Evolutionary conservation across 2,329 filamentous ascomycete genomes (phyloP), one percentile per base, ranked within the genome.

Genomic region (Didymella keratinophila): DNA sequence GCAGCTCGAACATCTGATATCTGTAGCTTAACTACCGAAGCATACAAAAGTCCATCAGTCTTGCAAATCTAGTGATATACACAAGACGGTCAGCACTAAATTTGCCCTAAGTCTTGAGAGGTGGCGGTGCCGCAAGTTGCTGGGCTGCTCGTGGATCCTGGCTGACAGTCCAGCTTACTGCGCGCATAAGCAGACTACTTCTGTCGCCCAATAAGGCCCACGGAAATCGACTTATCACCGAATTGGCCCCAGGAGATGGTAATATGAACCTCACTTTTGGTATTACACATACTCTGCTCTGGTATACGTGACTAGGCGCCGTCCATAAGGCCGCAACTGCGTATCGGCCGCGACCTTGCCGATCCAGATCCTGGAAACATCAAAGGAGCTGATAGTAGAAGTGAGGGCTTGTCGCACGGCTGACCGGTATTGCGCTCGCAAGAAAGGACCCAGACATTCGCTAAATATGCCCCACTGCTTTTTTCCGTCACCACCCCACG

Each of bases 151-250:
- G 52, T 37, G 12, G 16, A 27, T 9, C 18, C 9, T 18, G 11
- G 52, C 52, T 49, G 52, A 36, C 44, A 11, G 18, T 11, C 4
- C 7, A 34, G 27, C 14, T 25, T 25, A 34, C 43, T 47, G 43
- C n/a, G 12, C 12, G 44, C 4, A n/a, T n/a, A 23, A 46, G n/a
- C 14, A 12, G n/a, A 34, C n/a, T 7, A n/a, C 23, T 34, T 1
- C 9, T 25, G 12, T 23, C 27, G n/a, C 12, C 23, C 21, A 43
- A 43, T n/a, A 3, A 11, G 16, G 14, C 16, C 36, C 12, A 11
- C 11, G 25, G 2, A 28, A 2, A 25, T 4, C 18, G n/a, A n/a
- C 6, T 18, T 12, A 18, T 41, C 14, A 14, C 25, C 4, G 11
- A 12, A 25, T 25, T 25, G 27, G 9, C 25, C 32, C 12, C 36